These are phyloP conservation scores for Urochloa ruziziensis DNA, from an alignment of 176 grass and related monocot species.

Conservation along the genomic window DNA sequence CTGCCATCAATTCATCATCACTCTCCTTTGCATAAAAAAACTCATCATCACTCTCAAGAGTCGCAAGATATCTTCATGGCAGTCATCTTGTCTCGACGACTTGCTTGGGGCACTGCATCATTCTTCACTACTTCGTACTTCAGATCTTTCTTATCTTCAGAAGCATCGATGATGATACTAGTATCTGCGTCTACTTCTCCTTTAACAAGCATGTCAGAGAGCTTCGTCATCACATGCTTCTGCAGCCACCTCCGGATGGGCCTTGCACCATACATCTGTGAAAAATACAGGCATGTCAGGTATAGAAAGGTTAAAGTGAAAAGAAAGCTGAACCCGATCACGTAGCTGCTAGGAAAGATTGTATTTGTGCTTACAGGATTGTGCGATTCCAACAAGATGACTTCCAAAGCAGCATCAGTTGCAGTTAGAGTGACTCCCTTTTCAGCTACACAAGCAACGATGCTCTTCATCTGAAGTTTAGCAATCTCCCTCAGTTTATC, in stretches of 20 bases:
- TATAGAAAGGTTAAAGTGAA: no score
- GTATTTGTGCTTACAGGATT: no score
- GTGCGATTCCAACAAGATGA: slow-evolving; percentile 65
- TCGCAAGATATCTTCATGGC: background rate
- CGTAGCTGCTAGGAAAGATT: no score
- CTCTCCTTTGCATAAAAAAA: no score
- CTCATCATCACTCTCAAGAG: background rate
- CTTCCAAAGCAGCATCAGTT: slow-evolving; percentile 54
- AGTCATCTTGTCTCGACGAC: background rate
- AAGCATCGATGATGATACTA: slow-evolving; percentile 33
- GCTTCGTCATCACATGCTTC: slow-evolving; percentile 51
- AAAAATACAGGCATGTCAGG: background rate
- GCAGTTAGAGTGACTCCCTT: slow-evolving; percentile 52
- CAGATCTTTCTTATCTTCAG: slow-evolving; percentile 1
- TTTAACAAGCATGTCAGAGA: slow-evolving; percentile 45
- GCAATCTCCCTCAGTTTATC: slow-evolving; percentile 45
- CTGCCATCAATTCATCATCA: no score
- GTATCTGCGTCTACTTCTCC: slow-evolving; percentile 37
- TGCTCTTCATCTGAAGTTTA: slow-evolving; percentile 55
- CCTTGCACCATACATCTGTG: slow-evolving; percentile 44
- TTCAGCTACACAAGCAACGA: slow-evolving; percentile 46
- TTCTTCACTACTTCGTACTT: slow-evolving; percentile 16
- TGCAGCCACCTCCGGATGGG: slow-evolving; percentile 52
- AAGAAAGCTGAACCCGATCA: no score
- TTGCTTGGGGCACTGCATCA: background rate